These are phyloP conservation scores for Beauveria asiatica DNA, from an alignment of 2,329 filamentous ascomycete species.

Conservation along the genomic window DNA sequence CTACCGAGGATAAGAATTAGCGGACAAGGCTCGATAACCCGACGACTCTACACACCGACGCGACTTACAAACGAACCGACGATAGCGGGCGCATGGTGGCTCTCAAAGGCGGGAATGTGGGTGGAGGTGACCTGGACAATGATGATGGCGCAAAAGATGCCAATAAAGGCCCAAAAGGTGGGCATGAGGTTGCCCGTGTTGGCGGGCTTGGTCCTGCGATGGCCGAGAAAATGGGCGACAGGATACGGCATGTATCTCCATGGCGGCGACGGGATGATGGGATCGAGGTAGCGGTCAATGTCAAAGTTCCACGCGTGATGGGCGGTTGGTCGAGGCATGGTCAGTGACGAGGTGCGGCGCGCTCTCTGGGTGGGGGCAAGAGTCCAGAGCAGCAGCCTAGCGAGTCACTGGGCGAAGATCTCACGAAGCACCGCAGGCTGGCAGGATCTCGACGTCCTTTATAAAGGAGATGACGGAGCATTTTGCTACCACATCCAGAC, in stretches of 20 bases:
- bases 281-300: slow-evolving; percentile 70
- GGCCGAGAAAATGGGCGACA: slow-evolving; percentile 60
- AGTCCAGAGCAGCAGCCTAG: neutral
- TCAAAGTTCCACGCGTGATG: slow-evolving; percentile 49
- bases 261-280: slow-evolving; percentile 56
- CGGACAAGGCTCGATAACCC: no score
- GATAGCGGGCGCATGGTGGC: slow-evolving; percentile 48
- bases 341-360: neutral
- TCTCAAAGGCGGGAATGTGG: slow-evolving; percentile 44
- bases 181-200: slow-evolving; percentile 49
- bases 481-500: neutral
- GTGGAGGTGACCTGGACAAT: slow-evolving; percentile 50
- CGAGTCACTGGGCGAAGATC: neutral
- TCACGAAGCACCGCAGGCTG: neutral
- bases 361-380: neutral
- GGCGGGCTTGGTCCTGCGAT: slow-evolving; percentile 35
- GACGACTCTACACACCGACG: no score
- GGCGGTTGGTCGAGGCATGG: neutral
- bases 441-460: neutral
- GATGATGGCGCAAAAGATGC: slow-evolving; percentile 52
- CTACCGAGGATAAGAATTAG: slow-evolving; percentile 25
- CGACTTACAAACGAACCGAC: slow-evolving; percentile 60
- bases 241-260: slow-evolving; percentile 55
- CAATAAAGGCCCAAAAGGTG: slow-evolving; percentile 55
- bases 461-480: neutral